Conservation (phyloP, 768 basidiomycete genomes). For the Boletus vermiculosoides region DNA sequence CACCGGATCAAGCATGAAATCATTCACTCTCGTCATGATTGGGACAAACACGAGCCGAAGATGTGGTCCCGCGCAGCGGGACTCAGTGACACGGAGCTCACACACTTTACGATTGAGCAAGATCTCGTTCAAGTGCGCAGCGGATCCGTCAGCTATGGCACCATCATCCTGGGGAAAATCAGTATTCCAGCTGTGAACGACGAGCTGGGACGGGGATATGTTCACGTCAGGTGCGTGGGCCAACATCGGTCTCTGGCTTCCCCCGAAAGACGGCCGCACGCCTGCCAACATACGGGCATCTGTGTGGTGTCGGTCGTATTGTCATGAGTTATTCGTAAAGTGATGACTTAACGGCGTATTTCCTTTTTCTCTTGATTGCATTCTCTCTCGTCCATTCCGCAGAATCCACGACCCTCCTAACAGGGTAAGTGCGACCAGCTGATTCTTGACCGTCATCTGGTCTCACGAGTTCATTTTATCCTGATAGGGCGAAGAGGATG, state of each 20-base stretch:
- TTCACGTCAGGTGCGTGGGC: constrained; percentile 63
- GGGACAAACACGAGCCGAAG: constrained; percentile 57
- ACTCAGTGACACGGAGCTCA: constrained; percentile 53
- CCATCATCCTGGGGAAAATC: constrained; percentile 74
- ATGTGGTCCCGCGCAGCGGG: constrained; percentile 66
- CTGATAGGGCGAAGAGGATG: constrained; percentile 59
- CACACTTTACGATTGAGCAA: constrained; percentile 46
- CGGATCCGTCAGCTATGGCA: constrained; percentile 63
- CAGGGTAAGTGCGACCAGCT: constrained; percentile 42
- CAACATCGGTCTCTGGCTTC: background rate
- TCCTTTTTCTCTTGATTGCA: constrained; percentile 5
- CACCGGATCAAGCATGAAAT: constrained; percentile 63
- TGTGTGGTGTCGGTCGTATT: constrained; percentile 5
- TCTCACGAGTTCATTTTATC: constrained; percentile 10
- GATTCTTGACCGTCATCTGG: background rate
- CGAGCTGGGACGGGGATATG: constrained; percentile 56
- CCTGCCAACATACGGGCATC: constrained; percentile 5
- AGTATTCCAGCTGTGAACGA: constrained; percentile 66
- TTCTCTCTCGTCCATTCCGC: constrained; percentile 9
- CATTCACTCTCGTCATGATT: constrained; percentile 60
- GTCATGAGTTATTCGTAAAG: constrained; percentile 1
- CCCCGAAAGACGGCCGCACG: constrained; percentile 4
- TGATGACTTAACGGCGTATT: constrained; percentile 12
- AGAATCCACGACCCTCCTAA: constrained; percentile 79
- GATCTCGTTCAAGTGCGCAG: constrained; percentile 50